A percentile compares a stretch with the other conserved stretches of the same genome.
Conservation (phyloP, 2,329 filamentous ascomycete genomes). For the Teratosphaeria zuluensis region DNA sequence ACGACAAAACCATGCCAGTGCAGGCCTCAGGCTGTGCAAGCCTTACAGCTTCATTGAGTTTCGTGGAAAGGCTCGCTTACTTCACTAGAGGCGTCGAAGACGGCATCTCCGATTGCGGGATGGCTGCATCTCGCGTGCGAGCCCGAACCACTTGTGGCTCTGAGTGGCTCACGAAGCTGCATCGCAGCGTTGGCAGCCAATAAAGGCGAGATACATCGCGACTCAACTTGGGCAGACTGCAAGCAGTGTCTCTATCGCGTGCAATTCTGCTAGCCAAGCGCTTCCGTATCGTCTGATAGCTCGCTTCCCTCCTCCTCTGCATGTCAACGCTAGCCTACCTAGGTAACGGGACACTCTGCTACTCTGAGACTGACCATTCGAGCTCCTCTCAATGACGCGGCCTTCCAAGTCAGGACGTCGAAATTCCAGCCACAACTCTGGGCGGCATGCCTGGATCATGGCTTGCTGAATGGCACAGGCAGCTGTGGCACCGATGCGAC, state of each 20-base stretch:
- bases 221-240: no score
- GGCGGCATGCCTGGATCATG: not conserved
- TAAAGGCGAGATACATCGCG: not conserved
- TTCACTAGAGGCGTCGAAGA: not conserved
- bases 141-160: not conserved
- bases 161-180: not conserved
- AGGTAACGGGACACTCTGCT: not conserved
- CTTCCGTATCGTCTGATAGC: not conserved
- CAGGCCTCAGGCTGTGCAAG: not conserved
- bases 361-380: not conserved
- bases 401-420: not conserved
- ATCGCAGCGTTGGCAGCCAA: not conserved
- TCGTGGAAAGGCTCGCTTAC: not conserved
- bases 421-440: not conserved
- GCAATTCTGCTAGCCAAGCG: not conserved
- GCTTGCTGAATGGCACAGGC: not conserved
- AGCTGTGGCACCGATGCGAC: not conserved
- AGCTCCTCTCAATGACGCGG: not conserved
- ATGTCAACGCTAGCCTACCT: not conserved
- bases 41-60: not conserved
- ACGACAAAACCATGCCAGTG: not conserved
- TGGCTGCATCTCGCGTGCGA: slow-evolving; percentile 2
- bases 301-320: not conserved
- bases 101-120: slow-evolving; percentile 1
- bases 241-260: not conserved